Percentiles rank a stretch among this genome's conserved stretches.
Evolutionary conservation across 225 moss, liverwort and hornwort species (phyloP).

Genomic region (Polytrichum formosum): DNA sequence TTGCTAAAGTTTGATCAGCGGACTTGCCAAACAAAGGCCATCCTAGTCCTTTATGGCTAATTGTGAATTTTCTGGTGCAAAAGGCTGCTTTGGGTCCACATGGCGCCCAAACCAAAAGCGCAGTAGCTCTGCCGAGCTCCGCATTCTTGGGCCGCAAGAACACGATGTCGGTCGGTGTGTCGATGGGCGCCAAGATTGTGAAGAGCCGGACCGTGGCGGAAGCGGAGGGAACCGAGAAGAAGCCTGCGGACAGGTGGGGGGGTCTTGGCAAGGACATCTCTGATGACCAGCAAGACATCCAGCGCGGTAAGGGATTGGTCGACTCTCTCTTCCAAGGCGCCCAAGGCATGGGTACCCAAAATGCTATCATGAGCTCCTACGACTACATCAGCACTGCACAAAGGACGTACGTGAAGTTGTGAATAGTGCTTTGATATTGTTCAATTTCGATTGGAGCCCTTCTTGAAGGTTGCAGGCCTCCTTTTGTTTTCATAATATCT

Average conservation of each 20-base stretch:
- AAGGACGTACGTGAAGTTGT: conserved; percentile 22
- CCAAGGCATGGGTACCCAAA: conserved; percentile 34
- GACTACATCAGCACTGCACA: conserved; percentile 46
- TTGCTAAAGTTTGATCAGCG: too few species aligned
- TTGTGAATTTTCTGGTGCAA: too few species aligned
- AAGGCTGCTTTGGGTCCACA: too few species aligned
- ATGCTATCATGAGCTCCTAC: conserved; percentile 33
- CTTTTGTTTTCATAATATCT: not conserved
- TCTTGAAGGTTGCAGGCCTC: too few species aligned
- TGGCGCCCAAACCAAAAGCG: not conserved
- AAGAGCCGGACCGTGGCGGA: conserved; percentile 31
- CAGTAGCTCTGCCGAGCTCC: conserved; percentile 1
- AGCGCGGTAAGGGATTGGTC: conserved; percentile 62
- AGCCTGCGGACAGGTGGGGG: conserved; percentile 37
- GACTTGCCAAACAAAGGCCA: too few species aligned
- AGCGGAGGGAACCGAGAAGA: conserved; percentile 28
- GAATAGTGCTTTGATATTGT: not conserved
- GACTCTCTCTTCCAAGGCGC: conserved; percentile 53
- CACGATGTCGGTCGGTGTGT: conserved; percentile 2
- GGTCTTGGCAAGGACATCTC: conserved; percentile 43
- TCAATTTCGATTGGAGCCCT: too few species aligned
- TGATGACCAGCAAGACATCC: conserved; percentile 68
- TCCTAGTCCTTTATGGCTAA: too few species aligned
- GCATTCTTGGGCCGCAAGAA: conserved; percentile 16
- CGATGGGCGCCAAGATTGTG: not conserved